These are phyloP conservation scores for Bruguiera sexangula DNA, from an alignment of 345 rosid species.

Conservation along the genomic window DNA sequence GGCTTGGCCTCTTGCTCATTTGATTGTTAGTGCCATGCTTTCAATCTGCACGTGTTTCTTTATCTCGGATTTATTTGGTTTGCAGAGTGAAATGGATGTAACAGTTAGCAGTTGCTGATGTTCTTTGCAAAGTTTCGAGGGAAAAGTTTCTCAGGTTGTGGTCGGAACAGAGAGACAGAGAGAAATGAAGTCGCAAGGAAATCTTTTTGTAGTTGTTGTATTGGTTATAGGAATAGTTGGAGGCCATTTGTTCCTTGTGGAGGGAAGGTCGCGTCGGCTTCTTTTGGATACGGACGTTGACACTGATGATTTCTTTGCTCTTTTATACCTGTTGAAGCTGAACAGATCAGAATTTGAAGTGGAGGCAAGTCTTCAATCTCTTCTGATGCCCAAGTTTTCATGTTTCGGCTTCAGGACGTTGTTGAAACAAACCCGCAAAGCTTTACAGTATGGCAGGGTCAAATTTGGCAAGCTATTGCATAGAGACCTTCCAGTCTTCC, in stretches of 20 bases:
- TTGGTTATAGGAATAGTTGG: constrained; percentile 23
- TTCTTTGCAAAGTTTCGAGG: background rate
- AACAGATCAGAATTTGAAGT: constrained; percentile 68
- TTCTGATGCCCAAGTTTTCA: background rate
- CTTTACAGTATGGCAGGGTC: too few relatives aligned
- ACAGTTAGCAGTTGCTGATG: constrained; percentile 10
- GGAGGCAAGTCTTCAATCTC: constrained; percentile 43
- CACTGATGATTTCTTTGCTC: constrained; percentile 84
- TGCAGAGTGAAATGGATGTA: constrained; percentile 4
- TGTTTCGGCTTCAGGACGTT: background rate
- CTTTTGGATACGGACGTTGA: constrained; percentile 83
- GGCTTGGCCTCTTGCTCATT: background rate
- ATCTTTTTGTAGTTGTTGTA: constrained; percentile 14
- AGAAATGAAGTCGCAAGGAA: constrained; percentile 29
- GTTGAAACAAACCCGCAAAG: background rate
- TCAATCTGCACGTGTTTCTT: too few relatives aligned
- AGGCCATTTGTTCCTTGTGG: constrained; percentile 17
- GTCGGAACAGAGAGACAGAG: constrained; percentile 12
- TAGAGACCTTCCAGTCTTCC: too few relatives aligned
- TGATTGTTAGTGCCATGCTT: background rate
- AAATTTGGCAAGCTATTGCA: too few relatives aligned
- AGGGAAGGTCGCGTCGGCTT: constrained; percentile 49
- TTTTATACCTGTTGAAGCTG: constrained; percentile 80
- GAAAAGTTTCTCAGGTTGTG: constrained; percentile 12
- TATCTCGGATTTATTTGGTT: background rate